Conservation (phyloP, 768 basidiomycete species). For the Hericium alpestre region DNA sequence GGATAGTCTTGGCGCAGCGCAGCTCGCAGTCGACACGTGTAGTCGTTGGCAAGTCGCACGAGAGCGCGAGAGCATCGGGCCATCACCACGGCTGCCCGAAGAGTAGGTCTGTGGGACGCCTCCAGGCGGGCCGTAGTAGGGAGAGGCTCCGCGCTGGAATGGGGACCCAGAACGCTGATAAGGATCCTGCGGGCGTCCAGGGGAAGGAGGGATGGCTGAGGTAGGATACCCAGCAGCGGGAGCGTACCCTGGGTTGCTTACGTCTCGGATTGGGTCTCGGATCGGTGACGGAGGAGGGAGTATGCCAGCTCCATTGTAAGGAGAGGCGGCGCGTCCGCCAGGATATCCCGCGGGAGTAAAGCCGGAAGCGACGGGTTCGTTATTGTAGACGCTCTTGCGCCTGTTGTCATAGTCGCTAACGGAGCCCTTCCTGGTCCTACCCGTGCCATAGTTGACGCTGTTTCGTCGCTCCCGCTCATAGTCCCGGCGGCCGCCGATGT, state of each 20-base stretch:
- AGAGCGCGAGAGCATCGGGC: slow-evolving; percentile 26
- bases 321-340: slow-evolving; percentile 13
- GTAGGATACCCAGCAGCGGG: slow-evolving; percentile 5
- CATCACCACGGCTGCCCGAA: slow-evolving; percentile 26
- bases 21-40: too few relatives aligned
- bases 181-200: slow-evolving; percentile 1
- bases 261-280: not conserved
- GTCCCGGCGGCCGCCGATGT: slow-evolving; percentile 14
- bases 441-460: slow-evolving; percentile 1
- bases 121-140: slow-evolving; percentile 34
- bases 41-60: too few relatives aligned
- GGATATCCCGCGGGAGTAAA: slow-evolving; percentile 17
- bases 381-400: slow-evolving; percentile 5
- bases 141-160: slow-evolving; percentile 18
- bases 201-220: slow-evolving; percentile 1
- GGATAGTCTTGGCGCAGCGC: too few relatives aligned
- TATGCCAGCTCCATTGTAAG: slow-evolving; percentile 10
- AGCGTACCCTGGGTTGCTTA: slow-evolving; percentile 6
- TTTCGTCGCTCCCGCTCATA: slow-evolving; percentile 3
- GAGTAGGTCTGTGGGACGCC: not conserved
- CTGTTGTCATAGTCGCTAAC: slow-evolving; percentile 10
- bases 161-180: slow-evolving; percentile 19
- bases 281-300: slow-evolving; percentile 10
- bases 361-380: not conserved
- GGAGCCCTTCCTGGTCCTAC: not conserved